Evolutionary conservation across 805 yeast genomes (phyloP).

Genomic region (Nakazawaea siamensis): DNA sequence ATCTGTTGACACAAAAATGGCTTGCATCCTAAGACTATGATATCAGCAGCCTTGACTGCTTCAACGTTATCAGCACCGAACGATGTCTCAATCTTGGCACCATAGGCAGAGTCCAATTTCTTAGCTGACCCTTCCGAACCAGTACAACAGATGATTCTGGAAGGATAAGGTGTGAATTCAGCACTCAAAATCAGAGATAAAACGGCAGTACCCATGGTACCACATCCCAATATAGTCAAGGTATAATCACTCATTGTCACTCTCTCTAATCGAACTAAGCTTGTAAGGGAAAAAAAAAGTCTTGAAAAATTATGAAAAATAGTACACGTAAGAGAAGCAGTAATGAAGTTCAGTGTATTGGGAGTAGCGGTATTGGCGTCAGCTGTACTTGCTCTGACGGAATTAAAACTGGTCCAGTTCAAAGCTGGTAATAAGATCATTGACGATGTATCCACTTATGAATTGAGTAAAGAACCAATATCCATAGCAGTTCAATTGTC

Average conservation of each 20-base stretch:
- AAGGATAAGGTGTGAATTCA: conserved; percentile 49
- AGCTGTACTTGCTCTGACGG: no score
- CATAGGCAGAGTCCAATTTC: conserved; percentile 41
- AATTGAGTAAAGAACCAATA: conserved; percentile 5
- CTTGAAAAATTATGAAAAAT: no score
- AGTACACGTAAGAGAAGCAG: no score
- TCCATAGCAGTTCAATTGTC: conserved; percentile 7
- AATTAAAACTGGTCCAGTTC: background rate
- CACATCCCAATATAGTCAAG: conserved; percentile 81
- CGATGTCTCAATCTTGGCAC: conserved; percentile 43
- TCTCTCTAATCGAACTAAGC: background rate
- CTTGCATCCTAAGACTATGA: conserved; percentile 79
- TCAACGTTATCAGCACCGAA: conserved; percentile 38
- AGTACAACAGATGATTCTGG: conserved; percentile 72
- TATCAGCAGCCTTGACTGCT: conserved; percentile 58
- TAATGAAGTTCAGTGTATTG: no score
- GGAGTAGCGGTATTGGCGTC: no score
- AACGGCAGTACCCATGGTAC: conserved; percentile 94
- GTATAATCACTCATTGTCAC: conserved; percentile 33
- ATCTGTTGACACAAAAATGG: conserved; percentile 71
- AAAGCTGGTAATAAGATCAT: background rate
- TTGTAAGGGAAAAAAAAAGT: no score
- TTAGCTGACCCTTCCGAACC: conserved; percentile 42
- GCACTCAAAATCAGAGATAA: conserved; percentile 64
- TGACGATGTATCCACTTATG: conserved; percentile 1